A percentile compares a stretch with the other conserved stretches of the same genome.
Conservation (phyloP, 257 asterid species). For the Nicotiana noctiflora region DNA sequence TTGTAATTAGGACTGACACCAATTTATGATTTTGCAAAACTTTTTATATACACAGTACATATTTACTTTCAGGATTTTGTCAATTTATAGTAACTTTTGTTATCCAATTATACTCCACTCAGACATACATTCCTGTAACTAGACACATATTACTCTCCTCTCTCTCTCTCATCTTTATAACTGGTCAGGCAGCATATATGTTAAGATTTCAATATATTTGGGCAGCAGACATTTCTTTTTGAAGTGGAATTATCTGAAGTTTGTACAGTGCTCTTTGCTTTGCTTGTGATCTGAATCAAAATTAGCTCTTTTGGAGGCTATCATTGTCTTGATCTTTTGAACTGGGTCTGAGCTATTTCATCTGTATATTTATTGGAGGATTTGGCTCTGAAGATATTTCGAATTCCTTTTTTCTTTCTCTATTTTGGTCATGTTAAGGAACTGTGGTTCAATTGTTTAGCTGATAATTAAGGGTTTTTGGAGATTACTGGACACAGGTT, state of each 20-base stretch:
- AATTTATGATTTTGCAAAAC: background rate
- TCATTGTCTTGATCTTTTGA: background rate
- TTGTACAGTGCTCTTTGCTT: background rate
- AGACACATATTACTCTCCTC: background rate
- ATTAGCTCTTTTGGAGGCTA: background rate
- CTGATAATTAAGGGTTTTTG: background rate
- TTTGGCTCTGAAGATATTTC: background rate
- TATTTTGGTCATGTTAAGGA: background rate
- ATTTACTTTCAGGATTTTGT: too few relatives aligned
- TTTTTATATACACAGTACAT: background rate
- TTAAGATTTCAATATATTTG: conserved; percentile 3
- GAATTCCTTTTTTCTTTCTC: background rate
- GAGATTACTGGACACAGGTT: background rate
- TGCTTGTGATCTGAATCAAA: conserved; percentile 15
- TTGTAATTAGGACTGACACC: background rate
- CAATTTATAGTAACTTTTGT: background rate
- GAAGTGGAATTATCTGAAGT: conserved; percentile 10
- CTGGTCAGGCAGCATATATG: conserved; percentile 10
- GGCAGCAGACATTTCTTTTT: conserved; percentile 3
- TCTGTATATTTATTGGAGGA: background rate
- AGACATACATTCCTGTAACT: background rate
- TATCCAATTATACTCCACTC: background rate
- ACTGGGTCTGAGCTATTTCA: background rate
- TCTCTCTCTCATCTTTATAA: background rate
- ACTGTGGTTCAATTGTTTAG: background rate